A percentile compares a stretch with the other conserved stretches of the same genome.
phyloP scores from a whole-genome alignment of 2,329 filamentous ascomycete species.

The Monosporascus sp. region DNA sequence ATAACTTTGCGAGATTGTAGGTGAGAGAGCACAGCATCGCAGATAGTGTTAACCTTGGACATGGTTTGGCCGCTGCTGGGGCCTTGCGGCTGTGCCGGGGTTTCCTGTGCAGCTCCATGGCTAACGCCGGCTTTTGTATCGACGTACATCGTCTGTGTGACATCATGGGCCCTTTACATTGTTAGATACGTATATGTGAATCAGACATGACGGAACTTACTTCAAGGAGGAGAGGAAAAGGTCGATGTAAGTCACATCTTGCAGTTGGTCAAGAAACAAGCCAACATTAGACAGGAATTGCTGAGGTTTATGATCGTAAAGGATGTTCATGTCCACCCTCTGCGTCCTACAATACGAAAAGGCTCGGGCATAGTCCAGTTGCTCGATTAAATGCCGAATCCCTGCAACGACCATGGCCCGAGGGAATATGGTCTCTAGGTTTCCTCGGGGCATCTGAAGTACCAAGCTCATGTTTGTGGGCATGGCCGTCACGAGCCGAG shows the following conservation, averaged over 20 bases:
- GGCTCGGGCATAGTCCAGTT: constrained; percentile 74
- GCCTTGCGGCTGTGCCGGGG: constrained; percentile 4
- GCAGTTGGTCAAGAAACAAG: constrained; percentile 78
- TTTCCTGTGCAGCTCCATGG: constrained; percentile 9
- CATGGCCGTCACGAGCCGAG: constrained; percentile 79
- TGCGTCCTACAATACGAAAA: constrained; percentile 88
- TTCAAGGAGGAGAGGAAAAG: constrained; percentile 82
- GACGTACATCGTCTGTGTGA: constrained; percentile 87
- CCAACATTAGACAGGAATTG: constrained; percentile 75
- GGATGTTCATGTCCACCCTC: constrained; percentile 94
- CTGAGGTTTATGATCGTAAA: constrained; percentile 85
- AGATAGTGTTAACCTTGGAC: constrained; percentile 80
- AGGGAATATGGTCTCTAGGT: constrained; percentile 91
- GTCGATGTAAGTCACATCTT: constrained; percentile 77
- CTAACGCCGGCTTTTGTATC: constrained; percentile 60
- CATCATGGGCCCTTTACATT: constrained; percentile 70
- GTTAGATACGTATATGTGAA: constrained; percentile 20
- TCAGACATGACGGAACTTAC: constrained; percentile 37
- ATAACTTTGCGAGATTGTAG: constrained; percentile 57
- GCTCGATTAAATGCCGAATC: constrained; percentile 74
- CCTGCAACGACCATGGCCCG: constrained; percentile 88
- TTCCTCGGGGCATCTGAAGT: constrained; percentile 92
- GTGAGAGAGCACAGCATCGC: constrained; percentile 71
- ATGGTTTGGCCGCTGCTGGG: constrained; percentile 3
- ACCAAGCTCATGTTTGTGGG: constrained; percentile 81